Percentiles rank a stretch among this genome's conserved stretches.
These are phyloP conservation scores for Carex arenaria DNA, from an alignment of 202 grass and related monocot species.

Conservation along the genomic window DNA sequence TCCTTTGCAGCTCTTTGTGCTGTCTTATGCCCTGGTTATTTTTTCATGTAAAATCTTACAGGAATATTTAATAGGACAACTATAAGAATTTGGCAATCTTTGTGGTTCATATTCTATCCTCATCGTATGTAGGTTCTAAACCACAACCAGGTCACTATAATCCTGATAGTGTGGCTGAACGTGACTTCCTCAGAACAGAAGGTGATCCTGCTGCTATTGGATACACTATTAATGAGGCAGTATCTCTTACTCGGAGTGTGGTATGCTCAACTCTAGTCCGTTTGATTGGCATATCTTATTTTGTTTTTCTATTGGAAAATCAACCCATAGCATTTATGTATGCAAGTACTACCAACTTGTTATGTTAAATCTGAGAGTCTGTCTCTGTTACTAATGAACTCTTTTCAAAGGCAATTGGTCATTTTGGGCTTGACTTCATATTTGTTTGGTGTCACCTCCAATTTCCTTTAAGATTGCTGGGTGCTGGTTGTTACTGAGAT, in stretches of 20 bases:
- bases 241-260: conserved; percentile 86
- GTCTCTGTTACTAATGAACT: not conserved
- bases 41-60: not conserved
- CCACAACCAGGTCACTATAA: conserved; percentile 17
- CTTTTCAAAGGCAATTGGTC: not conserved
- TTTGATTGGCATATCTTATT: not conserved
- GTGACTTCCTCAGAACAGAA: conserved; percentile 87
- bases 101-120: not conserved
- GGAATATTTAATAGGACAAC: not conserved
- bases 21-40: not conserved
- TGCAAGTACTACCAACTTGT: not conserved
- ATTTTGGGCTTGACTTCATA: not conserved
- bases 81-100: not conserved
- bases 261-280: conserved; percentile 40
- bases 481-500: not conserved
- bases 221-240: conserved; percentile 88
- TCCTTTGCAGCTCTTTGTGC: not conserved
- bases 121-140: conserved; percentile 47
- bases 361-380: not conserved
- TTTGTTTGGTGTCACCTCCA: not conserved
- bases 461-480: not conserved
- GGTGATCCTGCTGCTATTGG: conserved; percentile 87
- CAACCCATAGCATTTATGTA: not conserved
- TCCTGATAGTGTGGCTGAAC: conserved; percentile 59
- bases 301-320: not conserved